These are phyloP conservation scores for Pichia sp. DNA, from an alignment of 1,139 yeast genomes.

Conservation along the genomic window DNA sequence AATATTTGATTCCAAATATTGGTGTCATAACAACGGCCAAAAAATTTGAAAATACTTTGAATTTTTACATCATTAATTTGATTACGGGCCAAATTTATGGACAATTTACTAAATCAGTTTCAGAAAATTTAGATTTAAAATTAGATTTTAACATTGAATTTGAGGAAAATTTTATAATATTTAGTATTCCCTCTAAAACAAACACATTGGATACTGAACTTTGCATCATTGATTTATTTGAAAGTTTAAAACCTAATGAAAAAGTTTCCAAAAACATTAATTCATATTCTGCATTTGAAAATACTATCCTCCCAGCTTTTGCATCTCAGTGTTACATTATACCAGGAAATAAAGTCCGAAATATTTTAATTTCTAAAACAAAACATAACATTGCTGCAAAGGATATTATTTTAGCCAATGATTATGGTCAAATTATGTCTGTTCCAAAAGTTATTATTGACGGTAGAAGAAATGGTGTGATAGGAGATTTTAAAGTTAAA, in stretches of 20 bases:
- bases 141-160: conserved; percentile 44
- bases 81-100: conserved; percentile 62
- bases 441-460: conserved; percentile 63
- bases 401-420: conserved; percentile 54
- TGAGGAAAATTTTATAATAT: conserved; percentile 83
- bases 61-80: conserved; percentile 55
- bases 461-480: conserved; percentile 42
- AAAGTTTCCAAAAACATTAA: conserved; percentile 26
- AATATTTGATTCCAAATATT: conserved; percentile 70
- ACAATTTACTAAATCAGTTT: conserved; percentile 3
- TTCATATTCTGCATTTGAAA: conserved; percentile 26
- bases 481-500: conserved; percentile 14
- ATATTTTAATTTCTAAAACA: conserved; percentile 56
- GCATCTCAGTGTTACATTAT: conserved; percentile 51
- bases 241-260: conserved; percentile 46
- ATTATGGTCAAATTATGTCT: conserved; percentile 57
- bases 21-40: conserved; percentile 49
- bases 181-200: conserved; percentile 47
- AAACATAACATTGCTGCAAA: conserved; percentile 70
- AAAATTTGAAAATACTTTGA: conserved; percentile 28
- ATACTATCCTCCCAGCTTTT: conserved; percentile 35
- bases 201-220: conserved; percentile 48
- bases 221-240: conserved; percentile 73
- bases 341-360: conserved; percentile 45
- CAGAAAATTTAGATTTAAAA: not conserved